phyloP scores from a whole-genome alignment of 140 eudicot genomes.

The Cichorium intybus region DNA sequence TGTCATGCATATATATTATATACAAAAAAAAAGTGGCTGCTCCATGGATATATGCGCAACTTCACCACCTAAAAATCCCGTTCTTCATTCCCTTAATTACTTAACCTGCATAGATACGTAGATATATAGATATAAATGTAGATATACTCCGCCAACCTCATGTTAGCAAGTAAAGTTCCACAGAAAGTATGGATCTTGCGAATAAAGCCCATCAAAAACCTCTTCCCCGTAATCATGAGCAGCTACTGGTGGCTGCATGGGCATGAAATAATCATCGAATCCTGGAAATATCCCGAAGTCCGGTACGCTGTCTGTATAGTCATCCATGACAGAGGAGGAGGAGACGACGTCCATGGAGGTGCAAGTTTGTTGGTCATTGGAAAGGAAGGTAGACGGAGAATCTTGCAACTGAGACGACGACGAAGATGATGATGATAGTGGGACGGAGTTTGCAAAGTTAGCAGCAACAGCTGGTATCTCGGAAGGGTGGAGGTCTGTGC shows the following conservation, averaged over 20 bases:
- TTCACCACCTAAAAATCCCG: neutral
- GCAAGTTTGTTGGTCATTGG: neutral
- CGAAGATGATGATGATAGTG: neutral
- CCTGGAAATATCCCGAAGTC: slow-evolving; percentile 47
- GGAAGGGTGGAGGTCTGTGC: slow-evolving; percentile 34
- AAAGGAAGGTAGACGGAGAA: neutral
- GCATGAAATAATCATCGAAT: slow-evolving; percentile 45
- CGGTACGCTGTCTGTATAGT: neutral
- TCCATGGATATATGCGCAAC: neutral
- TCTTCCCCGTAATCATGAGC: slow-evolving; percentile 16
- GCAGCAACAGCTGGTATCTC: slow-evolving; percentile 50
- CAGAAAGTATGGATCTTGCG: slow-evolving; percentile 28
- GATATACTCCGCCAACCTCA: neutral
- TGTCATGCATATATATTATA: neutral
- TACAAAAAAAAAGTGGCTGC: neutral
- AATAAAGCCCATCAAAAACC: slow-evolving; percentile 13
- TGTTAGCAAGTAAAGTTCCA: slow-evolving; percentile 41
- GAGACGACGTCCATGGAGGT: slow-evolving; percentile 8
- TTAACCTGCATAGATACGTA: neutral
- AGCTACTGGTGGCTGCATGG: slow-evolving; percentile 13
- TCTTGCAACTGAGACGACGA: neutral
- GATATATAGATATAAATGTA: neutral
- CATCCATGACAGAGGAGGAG: slow-evolving; percentile 6
- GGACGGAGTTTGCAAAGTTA: slow-evolving; percentile 26
- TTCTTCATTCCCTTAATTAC: neutral